These are phyloP conservation scores for Cercospora nicotianae DNA, from an alignment of 2,329 filamentous ascomycete genomes.

Conservation along the genomic window DNA sequence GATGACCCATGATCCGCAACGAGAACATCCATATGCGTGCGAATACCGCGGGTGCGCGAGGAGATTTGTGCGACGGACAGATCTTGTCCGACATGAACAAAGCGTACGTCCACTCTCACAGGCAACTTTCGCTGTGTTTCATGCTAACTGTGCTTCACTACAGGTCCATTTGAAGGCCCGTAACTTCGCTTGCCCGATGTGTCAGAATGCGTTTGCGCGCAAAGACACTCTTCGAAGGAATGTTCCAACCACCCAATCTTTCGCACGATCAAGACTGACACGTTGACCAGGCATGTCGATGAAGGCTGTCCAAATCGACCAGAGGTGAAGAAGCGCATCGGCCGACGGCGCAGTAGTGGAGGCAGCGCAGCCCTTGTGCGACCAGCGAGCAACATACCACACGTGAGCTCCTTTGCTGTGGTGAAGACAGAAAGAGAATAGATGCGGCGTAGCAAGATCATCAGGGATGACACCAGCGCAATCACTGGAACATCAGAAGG, in stretches of 20 bases:
- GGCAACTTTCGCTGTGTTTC: conserved; percentile 43
- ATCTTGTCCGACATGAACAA: conserved; percentile 61
- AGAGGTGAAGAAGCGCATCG: conserved; percentile 27
- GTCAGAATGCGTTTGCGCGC: conserved; percentile 69
- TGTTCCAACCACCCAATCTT: conserved; percentile 29
- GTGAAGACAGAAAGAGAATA: not conserved
- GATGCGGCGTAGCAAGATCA: not conserved
- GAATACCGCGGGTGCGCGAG: conserved; percentile 64
- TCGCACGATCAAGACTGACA: conserved; percentile 4
- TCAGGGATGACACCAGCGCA: not conserved
- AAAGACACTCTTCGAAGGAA: conserved; percentile 82
- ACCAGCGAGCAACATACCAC: not conserved
- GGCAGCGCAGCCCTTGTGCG: not conserved
- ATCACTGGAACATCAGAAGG: not conserved
- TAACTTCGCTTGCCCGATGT: conserved; percentile 69
- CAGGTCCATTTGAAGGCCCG: conserved; percentile 72
- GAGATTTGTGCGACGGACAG: conserved; percentile 79
- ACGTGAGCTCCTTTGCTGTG: not conserved
- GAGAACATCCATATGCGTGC: conserved; percentile 71
- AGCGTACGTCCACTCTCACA: conserved; percentile 47
- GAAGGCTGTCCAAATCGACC: conserved; percentile 70
- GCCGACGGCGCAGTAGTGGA: conserved; percentile 3
- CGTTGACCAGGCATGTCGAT: conserved; percentile 64
- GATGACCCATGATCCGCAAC: conserved; percentile 75
- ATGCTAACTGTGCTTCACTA: conserved; percentile 15